These are phyloP conservation scores for Coemansia sp. DNA, from an alignment of 192 early-diverging fungal genomes.

Conservation along the genomic window DNA sequence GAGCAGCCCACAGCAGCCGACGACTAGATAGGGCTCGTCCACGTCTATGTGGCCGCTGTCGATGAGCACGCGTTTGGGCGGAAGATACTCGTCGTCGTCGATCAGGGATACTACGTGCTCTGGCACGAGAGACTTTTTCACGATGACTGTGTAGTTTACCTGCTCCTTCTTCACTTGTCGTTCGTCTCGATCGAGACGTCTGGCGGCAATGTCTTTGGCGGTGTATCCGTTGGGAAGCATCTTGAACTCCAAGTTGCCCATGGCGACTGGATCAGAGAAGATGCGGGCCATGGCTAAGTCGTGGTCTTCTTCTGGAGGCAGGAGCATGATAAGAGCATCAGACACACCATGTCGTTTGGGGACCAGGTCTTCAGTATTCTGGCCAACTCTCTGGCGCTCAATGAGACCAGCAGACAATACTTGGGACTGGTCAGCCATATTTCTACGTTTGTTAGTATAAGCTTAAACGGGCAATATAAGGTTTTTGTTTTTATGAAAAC, in stretches of 20 bases:
- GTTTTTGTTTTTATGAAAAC: neutral
- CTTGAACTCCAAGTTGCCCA: conserved; percentile 43
- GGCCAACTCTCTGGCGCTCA: neutral
- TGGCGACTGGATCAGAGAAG: conserved; percentile 35
- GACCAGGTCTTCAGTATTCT: conserved; percentile 11
- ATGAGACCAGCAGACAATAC: neutral
- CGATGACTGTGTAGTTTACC: conserved; percentile 35
- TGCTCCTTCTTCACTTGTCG: conserved; percentile 31
- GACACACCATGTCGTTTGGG: conserved; percentile 24
- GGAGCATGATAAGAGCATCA: conserved; percentile 22
- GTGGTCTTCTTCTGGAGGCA: conserved; percentile 46
- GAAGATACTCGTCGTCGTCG: conserved; percentile 27
- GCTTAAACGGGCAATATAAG: no score
- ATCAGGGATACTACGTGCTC: conserved; percentile 15
- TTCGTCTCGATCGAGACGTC: conserved; percentile 24
- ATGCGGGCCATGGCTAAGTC: conserved; percentile 29
- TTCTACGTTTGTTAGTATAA: neutral
- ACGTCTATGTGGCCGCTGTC: conserved; percentile 31
- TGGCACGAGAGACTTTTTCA: conserved; percentile 39
- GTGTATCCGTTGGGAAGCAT: conserved; percentile 29
- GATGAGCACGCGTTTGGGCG: conserved; percentile 20
- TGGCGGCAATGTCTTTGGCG: conserved; percentile 10
- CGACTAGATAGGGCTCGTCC: conserved; percentile 42
- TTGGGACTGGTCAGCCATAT: neutral
- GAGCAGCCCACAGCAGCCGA: conserved; percentile 46